A percentile compares a stretch with the other conserved stretches of the same genome.
phyloP scores from a whole-genome alignment of 106 monocot genomes.

The Vanilla planifolia region DNA sequence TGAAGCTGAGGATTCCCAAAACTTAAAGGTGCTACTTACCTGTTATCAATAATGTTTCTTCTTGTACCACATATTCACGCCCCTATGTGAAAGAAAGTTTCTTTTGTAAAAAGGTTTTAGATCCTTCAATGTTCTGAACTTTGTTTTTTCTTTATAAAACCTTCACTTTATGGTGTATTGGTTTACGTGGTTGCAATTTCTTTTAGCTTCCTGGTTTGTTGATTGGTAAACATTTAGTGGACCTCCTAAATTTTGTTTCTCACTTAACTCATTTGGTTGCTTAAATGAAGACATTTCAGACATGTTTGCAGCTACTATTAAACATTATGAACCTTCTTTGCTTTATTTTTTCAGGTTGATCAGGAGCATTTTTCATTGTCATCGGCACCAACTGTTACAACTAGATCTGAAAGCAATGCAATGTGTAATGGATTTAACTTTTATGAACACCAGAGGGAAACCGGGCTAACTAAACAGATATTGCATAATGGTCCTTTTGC shows the following conservation, averaged over 20 bases:
- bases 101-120: neutral
- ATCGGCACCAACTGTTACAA: constrained; percentile 16
- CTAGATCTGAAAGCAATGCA: constrained; percentile 10
- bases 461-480: constrained; percentile 9
- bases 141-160: neutral
- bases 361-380: constrained; percentile 14
- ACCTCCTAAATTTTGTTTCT: too few relatives aligned
- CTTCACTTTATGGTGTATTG: neutral
- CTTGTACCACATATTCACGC: neutral
- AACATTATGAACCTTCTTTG: too few relatives aligned
- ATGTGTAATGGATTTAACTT: constrained; percentile 21
- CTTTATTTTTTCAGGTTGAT: constrained; percentile 29
- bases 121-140: too few relatives aligned
- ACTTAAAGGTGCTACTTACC: constrained; percentile 14
- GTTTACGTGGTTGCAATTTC: too few relatives aligned
- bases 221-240: too few relatives aligned
- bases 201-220: too few relatives aligned
- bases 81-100: neutral
- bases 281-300: too few relatives aligned
- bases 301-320: too few relatives aligned
- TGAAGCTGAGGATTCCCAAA: constrained; percentile 16
- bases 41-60: neutral
- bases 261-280: too few relatives aligned
- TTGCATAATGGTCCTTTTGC: constrained; percentile 30
- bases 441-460: constrained; percentile 11